Evolutionary conservation across 805 yeast species (phyloP), one percentile per base, ranked within the genome.

Genomic region (Myxozyma neotropica): DNA sequence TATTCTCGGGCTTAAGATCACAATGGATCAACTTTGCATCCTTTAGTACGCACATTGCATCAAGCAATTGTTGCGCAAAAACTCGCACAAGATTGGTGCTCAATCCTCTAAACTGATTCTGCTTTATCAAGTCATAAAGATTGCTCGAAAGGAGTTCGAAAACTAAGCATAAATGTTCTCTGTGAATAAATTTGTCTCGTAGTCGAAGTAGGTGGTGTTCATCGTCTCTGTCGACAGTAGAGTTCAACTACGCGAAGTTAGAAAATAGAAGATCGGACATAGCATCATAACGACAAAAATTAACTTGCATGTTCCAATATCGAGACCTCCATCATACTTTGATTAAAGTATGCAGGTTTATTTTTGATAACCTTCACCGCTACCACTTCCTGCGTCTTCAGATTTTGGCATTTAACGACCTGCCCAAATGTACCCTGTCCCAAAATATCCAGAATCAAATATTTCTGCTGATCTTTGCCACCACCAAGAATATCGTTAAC

Each of bases 391-490:
- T 90, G 94, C 47, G 91, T 88, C 40, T 81, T 72, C 70, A 87
- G 76, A 70, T 82, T 82, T 72, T 89, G 96, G 74, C 97, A 93
- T 75, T 93, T 94, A 43, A 92, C 95, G 48, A 94, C 99, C 75
- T 94, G 98, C 8, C 99, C 99, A 78, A 94, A 94, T 0, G 99
- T 92, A 1, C 99, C 99, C 63, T 92, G 93, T 0, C 99, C 99
- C 43, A 94, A 75, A 15, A 94, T 80, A 73, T 93, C 98, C 58
- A 94, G 76, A 4, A 94, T 97, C 69, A 94, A 79, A 71, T 65
- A 64, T 56, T 61, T 57, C 26, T 58, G 88, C 55, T 92, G 79
- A 59, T 89, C 92, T 65, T 89, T 94, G 67, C 87, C 89, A 2
- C 83, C 80, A 4, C 99, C 98, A 42, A 94, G 76, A 24, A 94